These are phyloP conservation scores for Xylariaceae sp. DNA, from an alignment of 2,329 filamentous ascomycete genomes.

Conservation along the genomic window DNA sequence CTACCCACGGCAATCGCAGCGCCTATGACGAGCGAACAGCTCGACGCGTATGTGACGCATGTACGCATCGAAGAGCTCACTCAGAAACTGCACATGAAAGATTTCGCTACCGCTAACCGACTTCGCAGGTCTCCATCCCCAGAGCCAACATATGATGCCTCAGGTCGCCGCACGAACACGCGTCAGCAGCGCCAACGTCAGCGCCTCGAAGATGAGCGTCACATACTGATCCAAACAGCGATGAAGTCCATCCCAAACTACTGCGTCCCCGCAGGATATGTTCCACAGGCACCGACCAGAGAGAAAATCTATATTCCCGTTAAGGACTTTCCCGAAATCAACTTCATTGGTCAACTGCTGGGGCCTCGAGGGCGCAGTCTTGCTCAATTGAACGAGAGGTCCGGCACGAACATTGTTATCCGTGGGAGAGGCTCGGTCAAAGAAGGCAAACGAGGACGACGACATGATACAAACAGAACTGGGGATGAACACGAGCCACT, in stretches of 20 bases:
- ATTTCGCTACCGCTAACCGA: slow-evolving; percentile 70
- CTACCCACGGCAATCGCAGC: slow-evolving; percentile 9
- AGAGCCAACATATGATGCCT: slow-evolving; percentile 75
- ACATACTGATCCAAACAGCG: slow-evolving; percentile 73
- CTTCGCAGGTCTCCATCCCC: slow-evolving; percentile 74
- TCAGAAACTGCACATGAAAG: slow-evolving; percentile 75
- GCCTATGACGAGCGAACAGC: slow-evolving; percentile 72
- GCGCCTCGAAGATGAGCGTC: slow-evolving; percentile 73
- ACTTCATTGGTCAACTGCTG: slow-evolving; percentile 86
- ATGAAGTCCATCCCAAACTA: slow-evolving; percentile 79
- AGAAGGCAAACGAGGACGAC: slow-evolving; percentile 59
- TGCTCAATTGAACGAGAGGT: slow-evolving; percentile 77
- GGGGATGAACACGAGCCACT: background rate
- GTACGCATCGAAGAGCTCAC: slow-evolving; percentile 79
- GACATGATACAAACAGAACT: background rate
- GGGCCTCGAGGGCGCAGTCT: slow-evolving; percentile 79
- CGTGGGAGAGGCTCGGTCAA: slow-evolving; percentile 81
- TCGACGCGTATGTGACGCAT: slow-evolving; percentile 73
- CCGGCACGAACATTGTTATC: slow-evolving; percentile 74
- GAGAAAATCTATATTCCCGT: slow-evolving; percentile 82
- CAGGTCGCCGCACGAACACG: slow-evolving; percentile 77
- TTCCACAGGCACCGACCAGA: slow-evolving; percentile 67
- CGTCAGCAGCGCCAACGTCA: slow-evolving; percentile 75
- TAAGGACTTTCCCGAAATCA: slow-evolving; percentile 82
- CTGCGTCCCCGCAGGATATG: slow-evolving; percentile 70